Conservation (phyloP, 768 basidiomycete genomes). For the Lactarius hengduanensis region DNA sequence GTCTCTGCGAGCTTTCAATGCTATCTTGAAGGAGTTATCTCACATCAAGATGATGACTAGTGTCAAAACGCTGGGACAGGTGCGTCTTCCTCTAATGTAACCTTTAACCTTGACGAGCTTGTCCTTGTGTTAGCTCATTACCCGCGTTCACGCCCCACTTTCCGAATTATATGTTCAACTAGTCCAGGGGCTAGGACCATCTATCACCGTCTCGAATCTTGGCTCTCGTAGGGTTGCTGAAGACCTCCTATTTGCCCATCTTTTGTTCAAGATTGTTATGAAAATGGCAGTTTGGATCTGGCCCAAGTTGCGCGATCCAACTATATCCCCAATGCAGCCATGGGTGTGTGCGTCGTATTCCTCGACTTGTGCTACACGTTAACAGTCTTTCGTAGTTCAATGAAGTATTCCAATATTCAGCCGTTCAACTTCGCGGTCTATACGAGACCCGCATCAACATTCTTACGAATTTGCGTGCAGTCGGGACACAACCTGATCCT, state of each 20-base stretch:
- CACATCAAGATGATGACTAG: conserved; percentile 69
- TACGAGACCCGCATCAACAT: conserved; percentile 58
- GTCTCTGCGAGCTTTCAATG: conserved; percentile 61
- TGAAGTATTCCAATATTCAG: conserved; percentile 59
- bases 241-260: conserved; percentile 57
- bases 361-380: conserved; percentile 8
- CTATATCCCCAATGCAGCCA: conserved; percentile 43
- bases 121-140: conserved; percentile 47
- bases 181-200: conserved; percentile 40
- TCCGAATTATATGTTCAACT: conserved; percentile 60
- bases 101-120: background rate
- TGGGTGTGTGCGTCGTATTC: conserved; percentile 47
- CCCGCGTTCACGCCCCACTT: conserved; percentile 53
- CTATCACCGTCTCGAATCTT: conserved; percentile 39
- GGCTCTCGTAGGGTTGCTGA: conserved; percentile 41
- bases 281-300: conserved; percentile 76
- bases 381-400: conserved; percentile 46
- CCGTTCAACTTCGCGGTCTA: conserved; percentile 53
- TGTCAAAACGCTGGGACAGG: conserved; percentile 62
- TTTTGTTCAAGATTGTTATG: conserved; percentile 71
- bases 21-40: conserved; percentile 67
- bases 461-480: conserved; percentile 43
- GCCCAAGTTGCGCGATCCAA: conserved; percentile 37
- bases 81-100: conserved; percentile 34
- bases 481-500: conserved; percentile 38